Evolutionary conservation across 2,329 filamentous ascomycete genomes (phyloP), one percentile per base, ranked within the genome.

Genomic region (Aspergillus spinulosporus): DNA sequence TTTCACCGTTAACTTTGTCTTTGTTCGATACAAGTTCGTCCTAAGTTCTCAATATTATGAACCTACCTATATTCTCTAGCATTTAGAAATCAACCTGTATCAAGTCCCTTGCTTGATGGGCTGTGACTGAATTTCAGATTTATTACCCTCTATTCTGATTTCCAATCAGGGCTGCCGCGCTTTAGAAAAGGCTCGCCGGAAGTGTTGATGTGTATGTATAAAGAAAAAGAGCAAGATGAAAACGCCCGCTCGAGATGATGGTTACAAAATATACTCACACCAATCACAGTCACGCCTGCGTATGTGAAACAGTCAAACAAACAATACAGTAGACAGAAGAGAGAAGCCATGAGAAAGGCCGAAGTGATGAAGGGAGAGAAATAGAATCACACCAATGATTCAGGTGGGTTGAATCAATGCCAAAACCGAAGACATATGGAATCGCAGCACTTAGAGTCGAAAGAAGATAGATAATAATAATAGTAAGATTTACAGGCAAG

Each of bases 211-310:
- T 29, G 26, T 29, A 40, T 39, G 14, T 44, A 15, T 49, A 7
- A 42, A 39, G 12, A 29, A 34, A 21, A 32, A 15, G 37, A 28
- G 40, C 7, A 44, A 37, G 32, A 45, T 36, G 26, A 37, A 15
- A 60, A 62, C 53, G 56, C 58, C 55, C 56, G 59, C 61, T 60
- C 57, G 53, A 47, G 14, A 55, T 45, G 48, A 48, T 31, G 39
- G 49, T 36, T 52, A 49, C 21, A 48, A 42, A 58, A 21, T 53
- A 42, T 37, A 36, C 11, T 54, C 47, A 51, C 40, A 40, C 11
- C 8, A 14, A 32, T 46, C 21, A 52, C 12, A 52, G 26, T 40
- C 57, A 56, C 44, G 32, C 46, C 42, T 54, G 56, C 34, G 29
- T 52, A 54, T 50, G 47, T 47, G 14, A 28, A 36, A 51, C 49